Conservation (phyloP, 1,284 basidiomycete species). For the Serendipita sp. region DNA sequence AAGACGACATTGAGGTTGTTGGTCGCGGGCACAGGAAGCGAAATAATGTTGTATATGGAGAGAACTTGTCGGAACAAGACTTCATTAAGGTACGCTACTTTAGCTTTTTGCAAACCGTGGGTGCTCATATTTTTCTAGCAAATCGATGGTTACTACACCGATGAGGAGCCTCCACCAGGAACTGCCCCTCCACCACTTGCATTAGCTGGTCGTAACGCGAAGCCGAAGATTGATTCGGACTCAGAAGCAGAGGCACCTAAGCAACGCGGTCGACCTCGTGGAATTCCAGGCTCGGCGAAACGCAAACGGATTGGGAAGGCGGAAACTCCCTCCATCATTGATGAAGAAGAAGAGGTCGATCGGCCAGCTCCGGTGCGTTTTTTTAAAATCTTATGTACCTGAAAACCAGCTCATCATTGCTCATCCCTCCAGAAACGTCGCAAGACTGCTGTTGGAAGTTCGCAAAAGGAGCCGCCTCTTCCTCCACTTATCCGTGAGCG, state of each 20-base stretch:
- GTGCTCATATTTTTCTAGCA: neutral
- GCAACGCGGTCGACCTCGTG: conserved; percentile 2
- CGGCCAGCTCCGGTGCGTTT: conserved; percentile 19
- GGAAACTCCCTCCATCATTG: conserved; percentile 57
- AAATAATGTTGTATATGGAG: conserved; percentile 83
- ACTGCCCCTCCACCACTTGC: conserved; percentile 2
- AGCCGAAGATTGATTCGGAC: neutral
- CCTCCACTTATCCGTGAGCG: conserved; percentile 45
- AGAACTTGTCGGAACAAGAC: conserved; percentile 87
- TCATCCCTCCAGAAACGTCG: conserved; percentile 51
- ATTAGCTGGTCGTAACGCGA: neutral
- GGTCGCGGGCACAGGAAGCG: conserved; percentile 76
- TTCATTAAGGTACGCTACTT: conserved; percentile 57
- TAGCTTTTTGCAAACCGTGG: neutral
- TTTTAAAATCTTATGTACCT: neutral
- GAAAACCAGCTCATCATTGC: neutral
- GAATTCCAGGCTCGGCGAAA: conserved; percentile 25
- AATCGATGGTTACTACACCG: conserved; percentile 8
- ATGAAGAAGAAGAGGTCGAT: conserved; percentile 48
- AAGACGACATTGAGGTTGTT: conserved; percentile 47
- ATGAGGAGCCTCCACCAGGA: conserved; percentile 2
- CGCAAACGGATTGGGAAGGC: conserved; percentile 64
- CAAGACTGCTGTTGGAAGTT: conserved; percentile 29
- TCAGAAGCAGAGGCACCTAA: conserved; percentile 9
- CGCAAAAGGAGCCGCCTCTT: conserved; percentile 33